Percentiles rank a stretch among this genome's conserved stretches.
These are phyloP conservation scores for Seiridium cupressi DNA, from an alignment of 2,329 filamentous ascomycete species.

Conservation along the genomic window DNA sequence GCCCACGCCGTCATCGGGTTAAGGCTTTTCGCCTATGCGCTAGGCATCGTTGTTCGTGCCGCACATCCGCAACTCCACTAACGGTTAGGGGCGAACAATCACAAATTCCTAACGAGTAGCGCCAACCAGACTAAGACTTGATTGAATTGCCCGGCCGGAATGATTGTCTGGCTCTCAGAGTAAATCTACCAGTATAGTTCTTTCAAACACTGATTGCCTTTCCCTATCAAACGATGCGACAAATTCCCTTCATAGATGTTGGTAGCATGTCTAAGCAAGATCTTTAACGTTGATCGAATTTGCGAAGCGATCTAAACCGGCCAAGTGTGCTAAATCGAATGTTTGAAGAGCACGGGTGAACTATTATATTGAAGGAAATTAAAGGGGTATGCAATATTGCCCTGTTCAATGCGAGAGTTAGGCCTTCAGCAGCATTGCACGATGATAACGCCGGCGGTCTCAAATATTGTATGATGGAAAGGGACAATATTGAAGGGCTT, in stretches of 20 bases:
- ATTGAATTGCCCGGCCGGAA: no score
- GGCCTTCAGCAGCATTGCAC: background rate
- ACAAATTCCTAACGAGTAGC: no score
- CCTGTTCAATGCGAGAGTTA: slow-evolving; percentile 19
- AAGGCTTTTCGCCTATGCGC: background rate
- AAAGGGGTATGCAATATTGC: slow-evolving; percentile 33
- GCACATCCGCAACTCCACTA: background rate
- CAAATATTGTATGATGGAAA: background rate
- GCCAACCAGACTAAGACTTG: no score
- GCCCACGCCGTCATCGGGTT: background rate
- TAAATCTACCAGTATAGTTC: no score
- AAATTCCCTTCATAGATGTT: no score
- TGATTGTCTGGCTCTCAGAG: no score
- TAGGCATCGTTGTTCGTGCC: background rate
- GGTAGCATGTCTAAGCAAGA: no score
- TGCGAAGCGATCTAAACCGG: slow-evolving; percentile 26
- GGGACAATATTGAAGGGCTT: background rate
- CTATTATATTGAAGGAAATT: slow-evolving; percentile 34
- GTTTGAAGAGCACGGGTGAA: slow-evolving; percentile 29
- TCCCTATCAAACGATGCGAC: no score
- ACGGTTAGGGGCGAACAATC: no score
- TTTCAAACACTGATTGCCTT: no score
- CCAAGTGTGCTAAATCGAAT: slow-evolving; percentile 19
- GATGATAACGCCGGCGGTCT: slow-evolving; percentile 8
- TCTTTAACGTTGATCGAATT: no score